Percentiles rank a stretch among this genome's conserved stretches.
phyloP scores from a whole-genome alignment of 78 protist genomes.

The Chrysochromulina parva region DNA sequence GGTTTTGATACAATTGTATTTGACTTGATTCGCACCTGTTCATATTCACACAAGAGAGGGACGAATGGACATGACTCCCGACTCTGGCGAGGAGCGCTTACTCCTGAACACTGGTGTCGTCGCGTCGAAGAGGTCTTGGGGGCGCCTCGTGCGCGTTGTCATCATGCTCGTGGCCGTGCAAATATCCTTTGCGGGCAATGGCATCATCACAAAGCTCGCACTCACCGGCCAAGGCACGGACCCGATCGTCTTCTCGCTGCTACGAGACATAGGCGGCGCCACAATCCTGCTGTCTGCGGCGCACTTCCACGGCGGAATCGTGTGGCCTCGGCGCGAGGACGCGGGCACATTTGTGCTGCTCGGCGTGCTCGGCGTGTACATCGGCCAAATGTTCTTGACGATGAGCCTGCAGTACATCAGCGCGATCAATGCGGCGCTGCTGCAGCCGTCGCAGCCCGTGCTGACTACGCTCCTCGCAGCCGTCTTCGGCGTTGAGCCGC shows the following conservation, averaged over 20 bases:
- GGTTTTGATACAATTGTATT: too few relatives aligned
- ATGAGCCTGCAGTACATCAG: not conserved
- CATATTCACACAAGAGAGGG: too few relatives aligned
- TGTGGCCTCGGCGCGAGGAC: too few relatives aligned
- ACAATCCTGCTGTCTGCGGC: not conserved
- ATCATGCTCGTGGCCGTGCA: not conserved
- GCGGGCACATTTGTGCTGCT: not conserved
- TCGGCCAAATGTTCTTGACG: not conserved
- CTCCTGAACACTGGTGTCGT: too few relatives aligned
- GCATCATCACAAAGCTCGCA: not conserved
- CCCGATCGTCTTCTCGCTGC: not conserved
- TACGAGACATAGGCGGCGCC: not conserved
- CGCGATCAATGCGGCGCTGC: not conserved
- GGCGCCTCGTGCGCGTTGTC: too few relatives aligned
- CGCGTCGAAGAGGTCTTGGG: too few relatives aligned
- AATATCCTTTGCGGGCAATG: not conserved
- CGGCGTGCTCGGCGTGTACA: not conserved
- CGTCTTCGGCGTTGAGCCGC: not conserved
- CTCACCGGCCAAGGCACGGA: not conserved
- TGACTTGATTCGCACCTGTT: too few relatives aligned
- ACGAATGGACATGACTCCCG: too few relatives aligned
- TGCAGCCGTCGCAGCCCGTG: not conserved
- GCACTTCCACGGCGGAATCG: too few relatives aligned
- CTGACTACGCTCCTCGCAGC: not conserved
- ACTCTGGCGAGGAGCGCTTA: too few relatives aligned